Percentiles rank a stretch among this genome's conserved stretches.
phyloP scores from a whole-genome alignment of 2,329 filamentous ascomycete genomes.

The Fusarium tricinctum region DNA sequence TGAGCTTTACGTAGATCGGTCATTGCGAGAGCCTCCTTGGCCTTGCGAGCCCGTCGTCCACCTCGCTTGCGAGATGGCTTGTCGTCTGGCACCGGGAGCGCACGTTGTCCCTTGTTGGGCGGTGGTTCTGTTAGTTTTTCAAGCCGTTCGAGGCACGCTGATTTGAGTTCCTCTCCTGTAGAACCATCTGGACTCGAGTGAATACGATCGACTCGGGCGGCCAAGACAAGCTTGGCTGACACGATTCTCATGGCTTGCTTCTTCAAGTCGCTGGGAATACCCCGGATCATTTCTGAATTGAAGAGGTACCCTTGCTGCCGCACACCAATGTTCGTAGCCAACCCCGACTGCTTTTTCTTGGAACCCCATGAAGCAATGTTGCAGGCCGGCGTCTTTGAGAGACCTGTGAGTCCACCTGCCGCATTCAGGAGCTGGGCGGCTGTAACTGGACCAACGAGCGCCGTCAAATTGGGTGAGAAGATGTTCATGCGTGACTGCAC shows the following conservation, averaged over 20 bases:
- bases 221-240: constrained; percentile 92
- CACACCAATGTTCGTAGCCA: constrained; percentile 93
- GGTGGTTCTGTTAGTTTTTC: constrained; percentile 95
- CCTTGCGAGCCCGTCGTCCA: constrained; percentile 88
- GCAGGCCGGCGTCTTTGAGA: constrained; percentile 93
- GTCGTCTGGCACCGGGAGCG: constrained; percentile 92
- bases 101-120: constrained; percentile 87
- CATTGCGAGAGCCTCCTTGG: constrained; percentile 97
- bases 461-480: constrained; percentile 94
- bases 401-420: constrained; percentile 86
- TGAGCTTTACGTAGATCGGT: constrained; percentile 96
- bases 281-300: constrained; percentile 88
- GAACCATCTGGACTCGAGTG: constrained; percentile 86
- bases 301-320: constrained; percentile 95
- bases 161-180: constrained; percentile 84
- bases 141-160: constrained; percentile 85
- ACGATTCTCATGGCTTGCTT: constrained; percentile 96
- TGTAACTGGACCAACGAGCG: constrained; percentile 90
- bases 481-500: constrained; percentile 97
- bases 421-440: constrained; percentile 97
- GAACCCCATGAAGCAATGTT: constrained; percentile 93
- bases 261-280: constrained; percentile 87
- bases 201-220: constrained; percentile 88
- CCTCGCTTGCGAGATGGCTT: constrained; percentile 95
- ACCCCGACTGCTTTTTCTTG: constrained; percentile 85